Conservation (phyloP, 768 basidiomycete species). For the Tylopilus felleus region DNA sequence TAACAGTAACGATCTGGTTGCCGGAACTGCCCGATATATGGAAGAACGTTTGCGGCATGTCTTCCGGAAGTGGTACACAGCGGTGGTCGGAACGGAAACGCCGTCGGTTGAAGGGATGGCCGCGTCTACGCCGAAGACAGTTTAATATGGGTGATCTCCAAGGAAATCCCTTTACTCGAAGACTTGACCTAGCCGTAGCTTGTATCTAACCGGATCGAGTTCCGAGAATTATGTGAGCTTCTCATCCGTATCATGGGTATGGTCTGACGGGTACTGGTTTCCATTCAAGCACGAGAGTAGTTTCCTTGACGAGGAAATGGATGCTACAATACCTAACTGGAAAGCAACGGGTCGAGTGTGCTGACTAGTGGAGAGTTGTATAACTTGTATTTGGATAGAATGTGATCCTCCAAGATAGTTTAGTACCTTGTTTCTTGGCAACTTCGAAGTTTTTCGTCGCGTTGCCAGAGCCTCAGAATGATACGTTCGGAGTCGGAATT, state of each 20-base stretch:
- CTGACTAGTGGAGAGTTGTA: too few relatives aligned
- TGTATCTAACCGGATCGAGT: not conserved
- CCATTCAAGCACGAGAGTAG: not conserved
- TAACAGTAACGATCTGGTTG: too few relatives aligned
- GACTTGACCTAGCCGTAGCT: not conserved
- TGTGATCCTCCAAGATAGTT: too few relatives aligned
- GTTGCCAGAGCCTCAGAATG: too few relatives aligned
- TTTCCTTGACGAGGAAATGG: too few relatives aligned
- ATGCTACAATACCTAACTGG: too few relatives aligned
- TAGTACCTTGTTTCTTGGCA: not conserved
- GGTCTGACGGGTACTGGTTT: not conserved
- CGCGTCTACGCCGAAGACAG: not conserved
- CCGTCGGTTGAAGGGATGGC: not conserved
- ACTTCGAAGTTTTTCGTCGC: not conserved
- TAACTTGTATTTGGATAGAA: too few relatives aligned
- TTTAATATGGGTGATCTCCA: not conserved
- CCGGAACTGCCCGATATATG: too few relatives aligned
- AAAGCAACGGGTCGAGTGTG: too few relatives aligned
- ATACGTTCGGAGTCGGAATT: conserved; percentile 21
- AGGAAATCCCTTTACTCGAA: not conserved
- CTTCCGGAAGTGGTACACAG: too few relatives aligned
- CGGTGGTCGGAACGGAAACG: not conserved
- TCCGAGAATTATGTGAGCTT: too few relatives aligned
- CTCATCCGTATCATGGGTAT: not conserved
- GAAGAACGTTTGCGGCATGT: too few relatives aligned